A percentile compares a stretch with the other conserved stretches of the same genome.
Evolutionary conservation across 129 eudicot species (phyloP).

Genomic region (Gnaphalium uliginosum): DNA sequence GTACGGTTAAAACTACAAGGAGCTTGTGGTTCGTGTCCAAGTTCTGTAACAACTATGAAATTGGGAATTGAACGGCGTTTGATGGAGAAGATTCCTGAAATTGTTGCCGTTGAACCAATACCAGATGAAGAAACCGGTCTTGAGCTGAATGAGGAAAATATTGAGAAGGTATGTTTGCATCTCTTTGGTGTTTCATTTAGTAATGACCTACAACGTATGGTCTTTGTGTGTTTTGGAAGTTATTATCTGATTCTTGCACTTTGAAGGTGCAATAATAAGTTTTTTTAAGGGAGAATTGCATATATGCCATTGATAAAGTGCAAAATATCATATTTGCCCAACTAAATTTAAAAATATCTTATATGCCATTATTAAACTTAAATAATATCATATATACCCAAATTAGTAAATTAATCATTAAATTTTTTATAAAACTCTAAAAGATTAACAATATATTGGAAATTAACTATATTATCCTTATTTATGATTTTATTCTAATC

Average conservation of each 20-base stretch:
- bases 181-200: neutral
- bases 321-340: no score
- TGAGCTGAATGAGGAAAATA: slow-evolving; percentile 87
- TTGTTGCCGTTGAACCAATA: slow-evolving; percentile 77
- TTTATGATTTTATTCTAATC: no score
- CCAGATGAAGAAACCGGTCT: slow-evolving; percentile 91
- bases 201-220: neutral
- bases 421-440: no score
- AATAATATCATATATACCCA: no score
- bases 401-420: no score
- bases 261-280: neutral
- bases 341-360: no score
- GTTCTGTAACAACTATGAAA: slow-evolving; percentile 87
- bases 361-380: no score
- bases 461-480: no score
- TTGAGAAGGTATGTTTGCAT: slow-evolving; percentile 67
- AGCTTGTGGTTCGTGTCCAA: slow-evolving; percentile 99
- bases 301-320: no score
- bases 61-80: slow-evolving; percentile 90
- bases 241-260: neutral
- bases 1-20: slow-evolving; percentile 91
- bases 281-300: neutral
- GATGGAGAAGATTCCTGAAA: slow-evolving; percentile 94
- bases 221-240: neutral
- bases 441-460: no score